Evolutionary conservation across 768 basidiomycete species (phyloP).

Genomic region (Kwoniella newhampshirensis): DNA sequence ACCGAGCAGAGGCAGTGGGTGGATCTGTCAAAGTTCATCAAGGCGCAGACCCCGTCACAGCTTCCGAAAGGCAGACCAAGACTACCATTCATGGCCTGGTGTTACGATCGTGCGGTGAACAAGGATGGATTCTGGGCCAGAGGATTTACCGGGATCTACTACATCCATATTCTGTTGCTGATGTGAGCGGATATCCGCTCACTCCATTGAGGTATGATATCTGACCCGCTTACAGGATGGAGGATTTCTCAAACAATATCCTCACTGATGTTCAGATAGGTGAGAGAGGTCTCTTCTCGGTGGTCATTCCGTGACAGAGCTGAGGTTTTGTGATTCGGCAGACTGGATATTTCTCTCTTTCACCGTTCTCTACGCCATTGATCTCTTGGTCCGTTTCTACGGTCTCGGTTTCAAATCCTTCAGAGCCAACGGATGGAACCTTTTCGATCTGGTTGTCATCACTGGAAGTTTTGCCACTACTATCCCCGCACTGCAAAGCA

Average conservation of each 20-base stretch:
- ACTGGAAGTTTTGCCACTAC: conserved; percentile 81
- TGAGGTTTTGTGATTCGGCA: conserved; percentile 47
- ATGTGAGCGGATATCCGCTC: conserved; percentile 58
- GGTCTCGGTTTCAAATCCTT: conserved; percentile 84
- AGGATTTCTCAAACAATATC: conserved; percentile 64
- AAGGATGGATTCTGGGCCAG: conserved; percentile 94
- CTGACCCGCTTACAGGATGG: conserved; percentile 62
- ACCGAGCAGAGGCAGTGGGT: conserved; percentile 90
- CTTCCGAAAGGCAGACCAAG: conserved; percentile 67
- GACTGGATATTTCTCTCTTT: conserved; percentile 75
- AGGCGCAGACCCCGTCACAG: conserved; percentile 79
- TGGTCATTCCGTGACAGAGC: not conserved
- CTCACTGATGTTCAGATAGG: conserved; percentile 55
- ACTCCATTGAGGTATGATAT: not conserved
- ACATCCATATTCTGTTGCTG: conserved; percentile 75
- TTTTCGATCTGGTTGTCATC: conserved; percentile 81
- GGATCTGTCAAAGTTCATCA: conserved; percentile 83
- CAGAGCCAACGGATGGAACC: conserved; percentile 88
- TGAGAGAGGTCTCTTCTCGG: not conserved
- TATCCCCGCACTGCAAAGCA: conserved; percentile 61
- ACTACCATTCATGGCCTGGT: conserved; percentile 69
- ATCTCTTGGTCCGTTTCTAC: conserved; percentile 72
- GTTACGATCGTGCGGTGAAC: conserved; percentile 81
- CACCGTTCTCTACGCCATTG: conserved; percentile 70
- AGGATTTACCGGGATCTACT: conserved; percentile 72